Base-by-base conservation (phyloP, 2,329 filamentous ascomycete species). In the Herpotrichia juniperi region DNA sequence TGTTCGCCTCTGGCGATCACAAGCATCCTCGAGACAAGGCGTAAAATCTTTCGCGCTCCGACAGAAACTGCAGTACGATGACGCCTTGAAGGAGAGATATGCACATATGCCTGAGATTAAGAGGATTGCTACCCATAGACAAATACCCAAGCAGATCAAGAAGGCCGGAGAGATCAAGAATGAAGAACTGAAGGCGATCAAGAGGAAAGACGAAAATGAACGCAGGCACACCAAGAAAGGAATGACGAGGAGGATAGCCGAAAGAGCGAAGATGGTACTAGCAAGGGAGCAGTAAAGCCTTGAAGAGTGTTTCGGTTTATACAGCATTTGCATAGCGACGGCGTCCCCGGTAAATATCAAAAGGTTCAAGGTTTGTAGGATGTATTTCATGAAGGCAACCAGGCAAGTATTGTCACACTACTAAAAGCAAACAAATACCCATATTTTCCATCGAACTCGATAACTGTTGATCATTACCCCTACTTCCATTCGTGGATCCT, bases 101-200 rank as follows among this genome's bases (percentile, higher is more conserved):
- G 84, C 87, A 57, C 94, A 99, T 74, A 97, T 99, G 93, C 94
- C 94, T 44, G 93, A 99, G 76, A 90, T 99, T 62, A 85, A 87
- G 64, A 85, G 96, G 48, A 99, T 99, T 74, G 88, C 88, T 66
- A 84, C 92, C 46, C 94, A 99, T 75, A 86, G 94, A 57, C 94
- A 97, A 76, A 78, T 97, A 56, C 94, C 94, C 17, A 91, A 92
- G 81, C 86, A 92, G 51, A 86, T 97, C 61, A 97, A 96, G 87
- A 97, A 97, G 84, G 93, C 93, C 3, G 87, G 83, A 43, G 90
- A 96, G 80, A 97, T 97, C 77, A 99, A 99, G 85, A 79, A 79
- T 51, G 91, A 96, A 69, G 94, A 97, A 75, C 74, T 97, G 65
- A 87, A 86, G 74, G 85, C 90, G 28, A 89, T 97, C 73, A 96